Conservation (phyloP, 106 monocot genomes). For the Dendrobium catenatum region DNA sequence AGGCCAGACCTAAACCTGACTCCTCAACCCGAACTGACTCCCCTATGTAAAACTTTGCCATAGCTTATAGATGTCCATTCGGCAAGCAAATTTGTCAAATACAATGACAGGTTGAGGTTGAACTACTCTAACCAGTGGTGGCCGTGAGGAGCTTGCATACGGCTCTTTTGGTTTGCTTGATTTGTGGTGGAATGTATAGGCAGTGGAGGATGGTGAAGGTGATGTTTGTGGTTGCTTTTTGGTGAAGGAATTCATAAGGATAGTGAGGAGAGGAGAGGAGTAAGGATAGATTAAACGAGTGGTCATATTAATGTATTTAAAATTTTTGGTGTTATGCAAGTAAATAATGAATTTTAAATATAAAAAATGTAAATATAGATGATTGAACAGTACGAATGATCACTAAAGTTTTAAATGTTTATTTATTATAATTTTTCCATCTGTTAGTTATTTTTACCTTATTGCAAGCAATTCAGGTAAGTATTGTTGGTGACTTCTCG, state of each 20-base stretch:
- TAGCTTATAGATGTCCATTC: too few species aligned
- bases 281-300: not conserved
- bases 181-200: not conserved
- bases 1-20: too few species aligned
- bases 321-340: not conserved
- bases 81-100: not conserved
- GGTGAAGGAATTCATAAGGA: not conserved
- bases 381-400: not conserved
- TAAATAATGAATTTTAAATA: not conserved
- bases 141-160: not conserved
- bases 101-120: not conserved
- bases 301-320: not conserved
- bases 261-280: not conserved
- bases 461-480: constrained; percentile 43
- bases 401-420: not conserved
- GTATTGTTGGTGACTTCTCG: constrained; percentile 91
- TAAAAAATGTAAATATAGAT: not conserved
- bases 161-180: not conserved
- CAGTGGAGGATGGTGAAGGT: not conserved
- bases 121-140: not conserved
- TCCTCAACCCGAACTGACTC: too few species aligned
- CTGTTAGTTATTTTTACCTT: constrained; percentile 6
- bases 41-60: too few species aligned
- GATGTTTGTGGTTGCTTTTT: not conserved
- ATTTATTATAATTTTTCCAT: constrained; percentile 4